Conservation (phyloP, 2,329 filamentous ascomycete genomes). For the Hymenotorrendiella dingleyae region DNA sequence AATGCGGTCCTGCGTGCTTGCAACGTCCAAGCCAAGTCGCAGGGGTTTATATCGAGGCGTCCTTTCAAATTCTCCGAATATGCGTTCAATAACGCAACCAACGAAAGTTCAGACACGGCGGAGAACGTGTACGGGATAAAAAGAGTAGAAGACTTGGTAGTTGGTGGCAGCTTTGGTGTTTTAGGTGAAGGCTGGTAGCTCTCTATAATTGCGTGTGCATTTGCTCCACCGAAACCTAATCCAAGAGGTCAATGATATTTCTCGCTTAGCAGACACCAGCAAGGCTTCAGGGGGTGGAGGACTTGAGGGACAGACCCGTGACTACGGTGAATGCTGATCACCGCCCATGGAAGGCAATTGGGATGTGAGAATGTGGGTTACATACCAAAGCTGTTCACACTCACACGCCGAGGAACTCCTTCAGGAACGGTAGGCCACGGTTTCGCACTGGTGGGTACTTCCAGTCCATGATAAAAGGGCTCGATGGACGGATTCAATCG, state of each 20-base stretch:
- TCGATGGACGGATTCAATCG: conserved; percentile 20
- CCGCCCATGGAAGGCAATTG: too few species aligned
- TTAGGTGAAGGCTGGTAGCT: conserved; percentile 21
- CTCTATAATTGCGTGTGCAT: conserved; percentile 21
- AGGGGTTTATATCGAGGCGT: not conserved
- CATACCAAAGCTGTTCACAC: conserved; percentile 27
- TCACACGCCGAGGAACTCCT: conserved; percentile 15
- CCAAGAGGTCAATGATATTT: too few species aligned
- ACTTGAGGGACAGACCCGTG: too few species aligned
- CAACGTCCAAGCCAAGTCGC: conserved; percentile 7
- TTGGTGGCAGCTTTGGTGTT: too few species aligned
- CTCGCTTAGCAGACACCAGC: too few species aligned
- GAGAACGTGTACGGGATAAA: conserved; percentile 2
- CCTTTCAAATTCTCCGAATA: conserved; percentile 5
- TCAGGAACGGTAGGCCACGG: conserved; percentile 15
- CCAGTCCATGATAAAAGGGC: conserved; percentile 13
- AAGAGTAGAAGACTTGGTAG: too few species aligned
- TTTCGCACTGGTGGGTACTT: conserved; percentile 8
- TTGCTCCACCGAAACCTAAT: conserved; percentile 26
- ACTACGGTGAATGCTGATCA: too few species aligned
- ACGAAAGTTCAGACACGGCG: conserved; percentile 3
- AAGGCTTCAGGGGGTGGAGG: too few species aligned
- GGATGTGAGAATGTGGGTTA: too few species aligned
- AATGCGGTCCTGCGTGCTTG: conserved; percentile 1
- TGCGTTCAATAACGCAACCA: not conserved